Conservation (phyloP, 352 stramenopile genomes). For the Pythium sukuiense region DNA sequence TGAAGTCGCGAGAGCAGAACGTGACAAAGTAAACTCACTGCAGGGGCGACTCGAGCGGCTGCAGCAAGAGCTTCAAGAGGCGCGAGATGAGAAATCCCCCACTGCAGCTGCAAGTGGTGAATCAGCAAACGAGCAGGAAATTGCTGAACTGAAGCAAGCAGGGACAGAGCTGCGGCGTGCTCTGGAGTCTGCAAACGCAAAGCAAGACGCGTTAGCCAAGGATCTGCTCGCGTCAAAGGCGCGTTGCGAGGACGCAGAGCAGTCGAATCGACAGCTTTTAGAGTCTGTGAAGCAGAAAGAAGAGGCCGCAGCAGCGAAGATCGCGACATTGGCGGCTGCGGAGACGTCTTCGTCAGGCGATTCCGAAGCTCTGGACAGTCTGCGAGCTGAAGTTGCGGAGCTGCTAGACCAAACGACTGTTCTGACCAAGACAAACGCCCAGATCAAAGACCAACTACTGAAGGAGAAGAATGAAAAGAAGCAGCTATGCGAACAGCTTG, state of each 20-base stretch:
- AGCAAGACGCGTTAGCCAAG: neutral
- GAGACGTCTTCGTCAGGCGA: neutral
- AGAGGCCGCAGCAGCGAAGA: neutral
- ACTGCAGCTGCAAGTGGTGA: neutral
- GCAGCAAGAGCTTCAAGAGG: constrained; percentile 1
- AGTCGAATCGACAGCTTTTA: neutral
- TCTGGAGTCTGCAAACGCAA: neutral
- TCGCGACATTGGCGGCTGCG: neutral
- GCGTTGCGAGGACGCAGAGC: constrained; percentile 5
- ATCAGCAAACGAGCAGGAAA: constrained; percentile 1
- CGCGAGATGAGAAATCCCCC: neutral
- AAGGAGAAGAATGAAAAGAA: constrained; percentile 32
- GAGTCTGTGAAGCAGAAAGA: neutral
- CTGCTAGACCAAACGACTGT: constrained; percentile 27
- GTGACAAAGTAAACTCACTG: neutral
- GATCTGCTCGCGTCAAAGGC: constrained; percentile 5
- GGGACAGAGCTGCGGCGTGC: constrained; percentile 12
- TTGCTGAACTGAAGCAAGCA: constrained; percentile 7
- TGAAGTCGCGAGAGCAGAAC: neutral
- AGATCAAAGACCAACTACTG: constrained; percentile 33
- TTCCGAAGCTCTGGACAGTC: constrained; percentile 10
- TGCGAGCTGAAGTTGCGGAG: constrained; percentile 18
- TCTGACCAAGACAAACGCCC: constrained; percentile 26
- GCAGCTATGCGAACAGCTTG: constrained; percentile 25
- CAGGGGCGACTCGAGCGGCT: neutral